These are phyloP conservation scores for Trichoderma orchidacearum DNA, from an alignment of 495 filamentous ascomycete genomes.

Conservation along the genomic window DNA sequence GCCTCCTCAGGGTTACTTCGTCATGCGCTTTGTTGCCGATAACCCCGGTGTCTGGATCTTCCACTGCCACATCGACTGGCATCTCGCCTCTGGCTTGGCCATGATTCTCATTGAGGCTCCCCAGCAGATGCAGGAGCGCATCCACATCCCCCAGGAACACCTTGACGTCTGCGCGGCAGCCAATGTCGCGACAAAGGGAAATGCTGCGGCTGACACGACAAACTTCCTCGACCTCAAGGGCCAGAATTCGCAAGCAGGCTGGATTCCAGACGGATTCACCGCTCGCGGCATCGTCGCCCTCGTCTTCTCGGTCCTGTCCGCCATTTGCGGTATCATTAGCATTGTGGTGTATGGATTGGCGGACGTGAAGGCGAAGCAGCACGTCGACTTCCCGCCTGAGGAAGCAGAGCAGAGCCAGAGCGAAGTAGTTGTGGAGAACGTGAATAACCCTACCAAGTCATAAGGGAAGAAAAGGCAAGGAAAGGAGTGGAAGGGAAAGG, in stretches of 20 bases:
- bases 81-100: conserved; percentile 33
- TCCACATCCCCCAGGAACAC: conserved; percentile 41
- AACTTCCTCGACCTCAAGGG: conserved; percentile 46
- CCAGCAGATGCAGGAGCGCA: conserved; percentile 37
- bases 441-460: neutral
- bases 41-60: conserved; percentile 43
- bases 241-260: conserved; percentile 1
- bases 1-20: conserved; percentile 16
- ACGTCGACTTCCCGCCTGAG: neutral
- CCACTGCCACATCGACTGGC: conserved; percentile 43
- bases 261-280: conserved; percentile 38
- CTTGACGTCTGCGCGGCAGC: conserved; percentile 31
- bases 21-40: conserved; percentile 22
- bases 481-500: no score
- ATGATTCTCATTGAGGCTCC: conserved; percentile 53
- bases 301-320: conserved; percentile 55
- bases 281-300: conserved; percentile 56
- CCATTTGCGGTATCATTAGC: conserved; percentile 51
- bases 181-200: conserved; percentile 35
- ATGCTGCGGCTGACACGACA: conserved; percentile 49
- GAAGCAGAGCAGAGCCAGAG: neutral
- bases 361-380: neutral
- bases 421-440: neutral
- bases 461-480: no score
- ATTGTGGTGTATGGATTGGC: conserved; percentile 55